phyloP scores from a whole-genome alignment of 768 basidiomycete genomes.

The Chalciporus sphaerocephalus region DNA sequence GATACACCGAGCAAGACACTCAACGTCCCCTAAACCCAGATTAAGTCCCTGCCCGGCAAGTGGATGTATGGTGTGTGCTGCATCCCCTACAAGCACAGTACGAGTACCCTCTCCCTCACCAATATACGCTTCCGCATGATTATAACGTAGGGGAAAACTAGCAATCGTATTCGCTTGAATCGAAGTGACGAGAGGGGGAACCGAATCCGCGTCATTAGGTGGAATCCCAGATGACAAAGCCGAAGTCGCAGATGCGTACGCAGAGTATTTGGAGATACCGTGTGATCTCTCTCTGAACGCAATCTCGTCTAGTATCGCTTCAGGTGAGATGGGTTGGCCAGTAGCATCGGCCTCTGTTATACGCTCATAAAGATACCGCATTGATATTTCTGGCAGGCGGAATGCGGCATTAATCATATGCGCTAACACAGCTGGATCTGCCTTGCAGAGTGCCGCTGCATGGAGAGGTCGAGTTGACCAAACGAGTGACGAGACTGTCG shows the following conservation, averaged over 20 bases:
- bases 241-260: constrained; percentile 49
- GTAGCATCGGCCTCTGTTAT: constrained; percentile 51
- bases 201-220: constrained; percentile 50
- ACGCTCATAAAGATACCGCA: constrained; percentile 60
- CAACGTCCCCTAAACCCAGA: constrained; percentile 84
- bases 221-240: constrained; percentile 46
- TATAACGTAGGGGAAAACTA: constrained; percentile 85
- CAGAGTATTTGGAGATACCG: constrained; percentile 57
- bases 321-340: constrained; percentile 43
- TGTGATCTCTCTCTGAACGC: constrained; percentile 72
- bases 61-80: constrained; percentile 92
- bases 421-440: constrained; percentile 58
- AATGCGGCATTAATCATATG: constrained; percentile 89
- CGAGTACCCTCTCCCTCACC: constrained; percentile 64
- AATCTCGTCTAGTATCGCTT: constrained; percentile 58
- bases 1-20: constrained; percentile 65
- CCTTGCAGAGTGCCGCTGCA: constrained; percentile 65
- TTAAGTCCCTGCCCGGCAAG: constrained; percentile 96
- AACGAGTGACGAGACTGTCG: constrained; percentile 78
- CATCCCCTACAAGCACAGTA: constrained; percentile 91
- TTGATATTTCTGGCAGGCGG: constrained; percentile 70
- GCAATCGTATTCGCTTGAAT: constrained; percentile 74
- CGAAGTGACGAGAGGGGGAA: constrained; percentile 72
- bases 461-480: constrained; percentile 86
- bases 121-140: constrained; percentile 82